Evolutionary conservation across 495 filamentous ascomycete species (phyloP).

Genomic region (Cenococcum geophilum): DNA sequence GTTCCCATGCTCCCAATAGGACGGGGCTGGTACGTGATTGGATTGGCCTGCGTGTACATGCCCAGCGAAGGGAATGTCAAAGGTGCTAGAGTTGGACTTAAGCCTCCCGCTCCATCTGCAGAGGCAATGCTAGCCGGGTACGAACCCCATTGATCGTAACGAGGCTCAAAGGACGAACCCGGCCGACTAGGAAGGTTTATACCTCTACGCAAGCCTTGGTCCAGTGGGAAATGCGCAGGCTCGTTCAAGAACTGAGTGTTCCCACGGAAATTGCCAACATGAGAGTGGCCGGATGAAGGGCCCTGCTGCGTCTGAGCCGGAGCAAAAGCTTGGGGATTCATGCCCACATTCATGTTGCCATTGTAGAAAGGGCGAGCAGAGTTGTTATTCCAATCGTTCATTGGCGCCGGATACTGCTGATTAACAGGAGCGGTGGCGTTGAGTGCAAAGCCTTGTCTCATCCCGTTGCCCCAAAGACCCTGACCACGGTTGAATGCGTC

Average conservation of each 20-base stretch:
- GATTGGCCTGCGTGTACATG: constrained; percentile 64
- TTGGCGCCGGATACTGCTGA: constrained; percentile 30
- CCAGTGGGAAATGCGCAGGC: constrained; percentile 36
- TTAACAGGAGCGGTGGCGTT: constrained; percentile 12
- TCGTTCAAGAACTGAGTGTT: constrained; percentile 35
- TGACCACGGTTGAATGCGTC: constrained; percentile 55
- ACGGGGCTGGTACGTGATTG: constrained; percentile 55
- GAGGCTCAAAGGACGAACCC: constrained; percentile 33
- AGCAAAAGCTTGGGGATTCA: constrained; percentile 15
- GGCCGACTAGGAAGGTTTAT: constrained; percentile 42
- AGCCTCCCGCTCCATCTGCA: constrained; percentile 2
- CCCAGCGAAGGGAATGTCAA: constrained; percentile 34
- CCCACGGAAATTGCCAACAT: constrained; percentile 27
- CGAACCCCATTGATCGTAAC: constrained; percentile 29
- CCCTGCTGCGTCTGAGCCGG: constrained; percentile 14
- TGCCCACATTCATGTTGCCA: constrained; percentile 10
- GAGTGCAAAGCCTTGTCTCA: constrained; percentile 30
- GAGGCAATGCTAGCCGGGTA: constrained; percentile 7
- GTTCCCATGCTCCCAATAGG: constrained; percentile 74
- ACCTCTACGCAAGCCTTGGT: constrained; percentile 39
- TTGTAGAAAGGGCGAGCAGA: constrained; percentile 24
- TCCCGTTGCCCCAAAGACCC: constrained; percentile 54
- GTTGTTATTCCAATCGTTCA: constrained; percentile 28
- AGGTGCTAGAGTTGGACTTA: constrained; percentile 20
- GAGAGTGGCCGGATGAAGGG: constrained; percentile 18